Percentiles rank a stretch among this genome's conserved stretches.
Evolutionary conservation across 2,329 filamentous ascomycete genomes (phyloP).

Genomic region (Claviceps purpurea): DNA sequence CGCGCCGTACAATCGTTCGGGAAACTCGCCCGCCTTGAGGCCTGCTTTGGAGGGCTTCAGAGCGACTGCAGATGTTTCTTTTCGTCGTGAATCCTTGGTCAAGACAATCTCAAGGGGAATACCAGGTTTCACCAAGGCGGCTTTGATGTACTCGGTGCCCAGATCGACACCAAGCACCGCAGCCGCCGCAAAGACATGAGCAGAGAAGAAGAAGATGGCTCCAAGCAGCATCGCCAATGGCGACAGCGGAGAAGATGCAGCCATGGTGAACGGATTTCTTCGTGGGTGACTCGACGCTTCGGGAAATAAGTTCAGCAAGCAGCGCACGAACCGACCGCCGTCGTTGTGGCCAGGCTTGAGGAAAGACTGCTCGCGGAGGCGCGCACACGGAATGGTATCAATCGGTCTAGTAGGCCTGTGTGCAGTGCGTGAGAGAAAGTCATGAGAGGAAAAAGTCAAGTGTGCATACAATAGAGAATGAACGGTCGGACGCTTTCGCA

Average conservation of each 20-base stretch:
- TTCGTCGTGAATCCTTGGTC: slow-evolving; percentile 93
- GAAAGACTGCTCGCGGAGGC: background rate
- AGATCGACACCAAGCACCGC: slow-evolving; percentile 88
- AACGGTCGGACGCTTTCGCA: background rate
- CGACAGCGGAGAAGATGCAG: slow-evolving; percentile 22
- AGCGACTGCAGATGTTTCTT: slow-evolving; percentile 79
- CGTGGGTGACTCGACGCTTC: slow-evolving; percentile 1
- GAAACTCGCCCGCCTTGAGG: slow-evolving; percentile 53
- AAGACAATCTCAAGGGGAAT: slow-evolving; percentile 96
- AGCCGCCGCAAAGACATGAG: slow-evolving; percentile 39
- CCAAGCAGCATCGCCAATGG: slow-evolving; percentile 26
- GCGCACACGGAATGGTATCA: background rate
- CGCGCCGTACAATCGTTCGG: slow-evolving; percentile 82
- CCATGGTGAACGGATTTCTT: slow-evolving; percentile 8
- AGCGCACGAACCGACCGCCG: background rate
- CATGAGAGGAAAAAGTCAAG: slow-evolving; percentile 1
- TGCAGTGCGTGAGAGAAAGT: background rate
- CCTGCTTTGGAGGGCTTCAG: slow-evolving; percentile 74
- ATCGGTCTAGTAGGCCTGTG: background rate
- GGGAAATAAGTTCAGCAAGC: background rate
- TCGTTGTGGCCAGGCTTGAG: background rate
- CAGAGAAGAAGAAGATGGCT: slow-evolving; percentile 22
- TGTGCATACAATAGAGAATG: background rate
- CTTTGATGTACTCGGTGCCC: slow-evolving; percentile 95
- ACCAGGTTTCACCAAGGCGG: slow-evolving; percentile 86